A percentile compares a stretch with the other conserved stretches of the same genome.
Evolutionary conservation across 1,284 basidiomycete species (phyloP).

Genomic region (Apiotrichum mycotoxinovorans): DNA sequence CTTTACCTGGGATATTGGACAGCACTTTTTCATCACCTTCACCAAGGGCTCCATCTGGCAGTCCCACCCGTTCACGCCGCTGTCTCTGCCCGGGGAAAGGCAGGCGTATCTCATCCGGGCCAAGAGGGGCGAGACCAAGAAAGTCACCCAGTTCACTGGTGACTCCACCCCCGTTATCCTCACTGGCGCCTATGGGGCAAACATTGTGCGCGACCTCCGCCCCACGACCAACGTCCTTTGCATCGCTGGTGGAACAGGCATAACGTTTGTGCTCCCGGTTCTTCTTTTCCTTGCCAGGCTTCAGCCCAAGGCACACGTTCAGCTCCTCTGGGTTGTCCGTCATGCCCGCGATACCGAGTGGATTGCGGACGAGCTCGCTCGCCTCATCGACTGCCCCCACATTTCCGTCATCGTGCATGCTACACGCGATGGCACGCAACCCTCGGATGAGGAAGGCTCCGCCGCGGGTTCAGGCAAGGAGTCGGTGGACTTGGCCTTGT

Average conservation of each 20-base stretch:
- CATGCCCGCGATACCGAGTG: slow-evolving; percentile 24
- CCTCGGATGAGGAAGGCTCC: neutral
- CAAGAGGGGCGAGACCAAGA: slow-evolving; percentile 29
- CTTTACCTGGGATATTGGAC: slow-evolving; percentile 23
- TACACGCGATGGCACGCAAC: slow-evolving; percentile 13
- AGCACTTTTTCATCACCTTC: slow-evolving; percentile 38
- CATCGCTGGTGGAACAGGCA: slow-evolving; percentile 36
- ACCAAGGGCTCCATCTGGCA: slow-evolving; percentile 32
- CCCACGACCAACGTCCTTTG: slow-evolving; percentile 37
- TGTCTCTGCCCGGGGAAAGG: slow-evolving; percentile 22
- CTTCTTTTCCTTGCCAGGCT: slow-evolving; percentile 22
- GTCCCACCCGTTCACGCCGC: slow-evolving; percentile 37
- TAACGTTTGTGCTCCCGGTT: slow-evolving; percentile 34
- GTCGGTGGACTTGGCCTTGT: neutral
- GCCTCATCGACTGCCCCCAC: slow-evolving; percentile 10
- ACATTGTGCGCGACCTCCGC: slow-evolving; percentile 14
- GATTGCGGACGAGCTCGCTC: slow-evolving; percentile 27
- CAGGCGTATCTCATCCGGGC: slow-evolving; percentile 31
- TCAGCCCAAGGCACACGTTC: slow-evolving; percentile 11
- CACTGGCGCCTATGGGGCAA: slow-evolving; percentile 30
- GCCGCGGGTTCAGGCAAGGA: neutral
- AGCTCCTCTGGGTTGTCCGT: slow-evolving; percentile 32
- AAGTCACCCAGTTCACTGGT: slow-evolving; percentile 1
- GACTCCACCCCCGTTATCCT: slow-evolving; percentile 27
- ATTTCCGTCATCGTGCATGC: slow-evolving; percentile 22